Conservation (phyloP, 2,329 filamentous ascomycete species). For the Cytospora paraplurivora region DNA sequence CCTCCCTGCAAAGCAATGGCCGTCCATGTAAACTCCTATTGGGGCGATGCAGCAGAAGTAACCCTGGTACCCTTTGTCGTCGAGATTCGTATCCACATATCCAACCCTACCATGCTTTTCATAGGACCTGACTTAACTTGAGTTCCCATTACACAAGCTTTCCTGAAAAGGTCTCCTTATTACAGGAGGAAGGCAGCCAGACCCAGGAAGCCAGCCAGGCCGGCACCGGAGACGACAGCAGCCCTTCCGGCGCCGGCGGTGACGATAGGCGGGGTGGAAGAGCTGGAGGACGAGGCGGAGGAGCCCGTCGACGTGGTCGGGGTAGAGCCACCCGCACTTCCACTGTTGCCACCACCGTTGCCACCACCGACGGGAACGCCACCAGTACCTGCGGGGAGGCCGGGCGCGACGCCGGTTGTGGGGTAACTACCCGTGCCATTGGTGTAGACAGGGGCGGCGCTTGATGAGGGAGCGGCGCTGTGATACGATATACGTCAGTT, state of each 20-base stretch:
- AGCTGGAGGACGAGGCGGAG: slow-evolving; percentile 32
- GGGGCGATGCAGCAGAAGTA: slow-evolving; percentile 21
- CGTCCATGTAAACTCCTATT: slow-evolving; percentile 35
- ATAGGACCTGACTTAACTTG: slow-evolving; percentile 35
- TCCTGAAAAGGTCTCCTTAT: slow-evolving; percentile 41
- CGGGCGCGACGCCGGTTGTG: slow-evolving; percentile 37
- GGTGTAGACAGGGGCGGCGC: slow-evolving; percentile 36
- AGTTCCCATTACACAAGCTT: slow-evolving; percentile 18
- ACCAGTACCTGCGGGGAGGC: slow-evolving; percentile 37
- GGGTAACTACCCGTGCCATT: slow-evolving; percentile 40
- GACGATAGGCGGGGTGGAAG: slow-evolving; percentile 49
- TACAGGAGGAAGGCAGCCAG: slow-evolving; percentile 62
- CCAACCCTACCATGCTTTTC: slow-evolving; percentile 7
- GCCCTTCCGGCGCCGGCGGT: slow-evolving; percentile 60
- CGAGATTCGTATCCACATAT: slow-evolving; percentile 35
- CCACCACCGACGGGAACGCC: slow-evolving; percentile 29
- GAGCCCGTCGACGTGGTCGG: not conserved
- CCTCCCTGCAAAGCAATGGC: slow-evolving; percentile 20
- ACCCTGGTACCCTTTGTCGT: slow-evolving; percentile 13
- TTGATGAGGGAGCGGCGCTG: slow-evolving; percentile 10
- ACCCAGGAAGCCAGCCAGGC: slow-evolving; percentile 62
- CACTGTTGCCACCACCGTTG: slow-evolving; percentile 26
- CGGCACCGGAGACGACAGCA: slow-evolving; percentile 59
- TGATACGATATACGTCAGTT: not conserved
- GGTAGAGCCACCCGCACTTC: slow-evolving; percentile 3